Evolutionary conservation across 1,139 yeast species (phyloP), one percentile per base, ranked within the genome.

Genomic region (Geotrichum klebahnii): DNA sequence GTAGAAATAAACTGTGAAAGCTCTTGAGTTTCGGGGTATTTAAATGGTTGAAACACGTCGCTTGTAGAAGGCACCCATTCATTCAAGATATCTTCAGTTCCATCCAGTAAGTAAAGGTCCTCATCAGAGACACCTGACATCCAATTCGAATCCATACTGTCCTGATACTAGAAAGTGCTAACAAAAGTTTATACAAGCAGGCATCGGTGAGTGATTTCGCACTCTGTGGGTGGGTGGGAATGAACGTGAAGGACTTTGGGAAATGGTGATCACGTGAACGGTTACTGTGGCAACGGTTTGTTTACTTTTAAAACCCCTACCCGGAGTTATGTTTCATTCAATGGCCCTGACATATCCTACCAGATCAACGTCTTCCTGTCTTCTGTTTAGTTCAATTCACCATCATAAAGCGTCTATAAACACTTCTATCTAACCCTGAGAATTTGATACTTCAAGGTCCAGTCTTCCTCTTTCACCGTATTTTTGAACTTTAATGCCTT

Each of bases 71-170:
- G 34, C 2, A 10, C n/a, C 45, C 41, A 47, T 17, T 35, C 37
- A 12, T 41, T 41, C n/a, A 35, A 35, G 35, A 47, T 35, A 19
- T 47, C 50, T 14, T 35, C 44, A 9, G 46, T 29, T 6, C 37
- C 44, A 12, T 41, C 46, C 14, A 41, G 34, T 6, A 47, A 16
- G 22, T 28, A 41, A 10, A 47, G 19, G 14, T 47, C 50, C 16
- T 41, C 45, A 3, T 41, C 50, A 9, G 44, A 26, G 19, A 17
- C 8, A n/a, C 16, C 22, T 23, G 31, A 14, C 16, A 32, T n/a
- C 46, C 40, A 34, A 20, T 44, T 28, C n/a, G 24, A 14, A 5
- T 36, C 14, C 22, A 10, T 36, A 20, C n/a, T n/a, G n/a, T n/a
- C n/a, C n/a, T n/a, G n/a, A n/a, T n/a, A n/a, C n/a, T n/a, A n/a